Evolutionary conservation across 305 asterid genomes (phyloP), one percentile per base, ranked within the genome.

Genomic region (Striga hermonthica): DNA sequence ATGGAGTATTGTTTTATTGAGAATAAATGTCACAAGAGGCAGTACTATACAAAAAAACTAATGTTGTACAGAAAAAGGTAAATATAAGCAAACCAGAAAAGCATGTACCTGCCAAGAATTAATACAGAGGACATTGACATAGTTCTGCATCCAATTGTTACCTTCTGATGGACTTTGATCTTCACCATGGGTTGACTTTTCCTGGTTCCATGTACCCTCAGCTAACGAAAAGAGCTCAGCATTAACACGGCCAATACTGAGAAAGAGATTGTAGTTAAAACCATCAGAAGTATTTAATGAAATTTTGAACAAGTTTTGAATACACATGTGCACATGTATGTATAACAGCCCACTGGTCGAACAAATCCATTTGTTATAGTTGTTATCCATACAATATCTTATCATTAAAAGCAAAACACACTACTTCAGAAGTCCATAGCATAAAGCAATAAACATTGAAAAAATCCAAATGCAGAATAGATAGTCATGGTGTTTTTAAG

Each of bases 101-200:
- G 22, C 64, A 77, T 52, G 70, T 71, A 86, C 98, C 98, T 91
- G 98, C 98, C 98, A 92, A 71, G 97, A 82, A 80, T 92, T 92
- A 72, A 92, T 81, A 81, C 98, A 92, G 60, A 92, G 97, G 31
- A 72, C 89, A 75, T 87, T 92, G 64, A 62, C 87, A 75, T 87
- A 92, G 68, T 80, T 72, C 78, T 77, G 81, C 82, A 86, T 81
- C 95, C 94, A 87, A 62, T 62, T 78, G 39, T 83, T 84, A 64
- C 73, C 78, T 67, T 57, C 76, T 41, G 80, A 75, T 53, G 68
- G 75, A 72, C 63, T 67, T 66, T 72, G 77, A 70, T 64, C 83
- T 66, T 69, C 72, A 65, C 62, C 66, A 10, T 67, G n/a, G 39
- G 74, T 71, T 34, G 78, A 41, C 14, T 52, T 73, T 31, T 76